Evolutionary conservation across 495 filamentous ascomycete species (phyloP).

Genomic region (Pseudevernia furfuracea): DNA sequence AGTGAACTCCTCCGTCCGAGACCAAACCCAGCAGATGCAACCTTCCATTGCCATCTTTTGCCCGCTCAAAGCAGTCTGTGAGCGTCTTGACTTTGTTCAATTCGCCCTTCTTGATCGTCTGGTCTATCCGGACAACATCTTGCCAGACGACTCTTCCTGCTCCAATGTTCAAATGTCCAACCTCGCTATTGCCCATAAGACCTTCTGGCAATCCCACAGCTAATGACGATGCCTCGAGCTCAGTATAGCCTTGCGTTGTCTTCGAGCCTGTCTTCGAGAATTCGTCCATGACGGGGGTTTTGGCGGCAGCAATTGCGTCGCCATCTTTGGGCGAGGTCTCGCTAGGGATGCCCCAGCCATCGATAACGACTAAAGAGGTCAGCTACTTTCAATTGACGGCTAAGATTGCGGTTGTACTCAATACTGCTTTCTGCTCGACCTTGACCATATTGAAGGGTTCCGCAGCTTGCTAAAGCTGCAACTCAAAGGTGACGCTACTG

Average conservation of each 20-base stretch:
- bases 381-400: slow-evolving; percentile 22
- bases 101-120: slow-evolving; percentile 83
- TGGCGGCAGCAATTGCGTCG: slow-evolving; percentile 87
- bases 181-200: slow-evolving; percentile 97
- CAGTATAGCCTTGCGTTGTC: slow-evolving; percentile 68
- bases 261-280: slow-evolving; percentile 55
- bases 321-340: slow-evolving; percentile 71
- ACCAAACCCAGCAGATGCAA: slow-evolving; percentile 86
- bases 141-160: slow-evolving; percentile 98
- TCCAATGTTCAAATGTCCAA: slow-evolving; percentile 97
- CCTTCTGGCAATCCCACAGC: slow-evolving; percentile 94
- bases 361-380: slow-evolving; percentile 71
- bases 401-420: slow-evolving; percentile 54
- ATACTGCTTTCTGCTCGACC: slow-evolving; percentile 84
- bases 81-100: slow-evolving; percentile 72
- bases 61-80: slow-evolving; percentile 65
- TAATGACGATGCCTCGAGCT: slow-evolving; percentile 90
- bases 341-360: slow-evolving; percentile 90
- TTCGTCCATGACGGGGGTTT: slow-evolving; percentile 85
- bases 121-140: slow-evolving; percentile 96
- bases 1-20: slow-evolving; percentile 93
- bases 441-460: slow-evolving; percentile 48
- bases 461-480: not conserved
- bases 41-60: slow-evolving; percentile 81
- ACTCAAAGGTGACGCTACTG: not conserved